Evolutionary conservation across 2,329 filamentous ascomycete genomes (phyloP).

Genomic region (Rhynchosporium agropyri): DNA sequence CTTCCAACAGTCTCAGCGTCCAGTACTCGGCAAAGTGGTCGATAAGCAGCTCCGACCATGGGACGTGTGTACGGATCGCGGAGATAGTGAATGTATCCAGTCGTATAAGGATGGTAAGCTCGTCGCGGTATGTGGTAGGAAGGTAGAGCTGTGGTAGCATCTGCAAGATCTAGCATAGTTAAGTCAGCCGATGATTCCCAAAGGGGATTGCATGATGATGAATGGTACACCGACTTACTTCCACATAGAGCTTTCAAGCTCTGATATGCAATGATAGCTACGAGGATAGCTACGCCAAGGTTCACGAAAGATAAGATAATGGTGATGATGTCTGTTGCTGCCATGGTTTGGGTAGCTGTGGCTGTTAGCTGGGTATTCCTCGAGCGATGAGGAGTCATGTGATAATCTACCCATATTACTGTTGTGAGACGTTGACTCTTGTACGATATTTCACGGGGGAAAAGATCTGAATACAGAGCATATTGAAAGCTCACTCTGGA

Average conservation of each 20-base stretch:
- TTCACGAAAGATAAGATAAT: not conserved
- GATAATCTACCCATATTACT: conserved; percentile 3
- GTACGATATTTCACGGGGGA: not conserved
- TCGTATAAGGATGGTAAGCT: conserved; percentile 8
- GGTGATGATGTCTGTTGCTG: conserved; percentile 7
- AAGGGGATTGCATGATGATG: not conserved
- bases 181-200: not conserved
- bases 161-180: not conserved
- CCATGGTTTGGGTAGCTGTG: not conserved
- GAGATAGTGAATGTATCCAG: not conserved
- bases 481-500: not conserved
- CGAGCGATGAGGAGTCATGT: not conserved
- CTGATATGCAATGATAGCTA: conserved; percentile 6
- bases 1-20: not conserved
- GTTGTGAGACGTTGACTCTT: not conserved
- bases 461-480: not conserved
- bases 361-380: not conserved
- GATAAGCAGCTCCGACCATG: conserved; percentile 1
- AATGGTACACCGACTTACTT: not conserved
- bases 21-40: not conserved
- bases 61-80: not conserved
- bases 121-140: conserved; percentile 2
- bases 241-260: conserved; percentile 10
- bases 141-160: not conserved
- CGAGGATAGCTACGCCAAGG: not conserved